Conservation (phyloP, 2,329 filamentous ascomycete species). For the Stagonosporopsis rhizophila region DNA sequence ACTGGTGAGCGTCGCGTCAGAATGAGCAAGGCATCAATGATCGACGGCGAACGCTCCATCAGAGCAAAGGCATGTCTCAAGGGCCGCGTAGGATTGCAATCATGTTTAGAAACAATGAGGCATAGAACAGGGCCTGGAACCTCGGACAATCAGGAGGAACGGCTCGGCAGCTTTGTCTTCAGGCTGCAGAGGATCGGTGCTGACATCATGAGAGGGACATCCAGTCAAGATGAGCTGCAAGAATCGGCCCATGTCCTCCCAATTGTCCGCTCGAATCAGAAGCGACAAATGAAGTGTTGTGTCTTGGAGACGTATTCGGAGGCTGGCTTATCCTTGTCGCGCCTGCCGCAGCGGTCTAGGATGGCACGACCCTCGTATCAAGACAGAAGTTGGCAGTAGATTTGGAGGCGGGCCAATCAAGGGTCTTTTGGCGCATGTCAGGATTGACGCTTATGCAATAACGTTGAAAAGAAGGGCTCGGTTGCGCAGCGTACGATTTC, state of each 20-base stretch:
- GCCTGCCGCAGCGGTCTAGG: constrained; percentile 33
- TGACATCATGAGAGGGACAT: constrained; percentile 41
- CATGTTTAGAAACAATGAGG: constrained; percentile 20
- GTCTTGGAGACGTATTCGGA: constrained; percentile 25
- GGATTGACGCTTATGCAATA: constrained; percentile 49
- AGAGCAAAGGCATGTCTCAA: constrained; percentile 1
- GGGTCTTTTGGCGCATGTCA: constrained; percentile 28
- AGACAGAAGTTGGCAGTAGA: constrained; percentile 40
- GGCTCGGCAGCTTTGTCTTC: constrained; percentile 8
- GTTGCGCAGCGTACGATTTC: constrained; percentile 44
- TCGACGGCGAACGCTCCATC: constrained; percentile 1
- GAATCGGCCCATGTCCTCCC: constrained; percentile 46
- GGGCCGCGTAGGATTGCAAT: constrained; percentile 8
- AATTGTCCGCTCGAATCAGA: constrained; percentile 44
- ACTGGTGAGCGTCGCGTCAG: not conserved
- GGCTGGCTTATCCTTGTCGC: constrained; percentile 40
- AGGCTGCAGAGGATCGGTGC: constrained; percentile 30
- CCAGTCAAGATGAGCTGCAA: constrained; percentile 37
- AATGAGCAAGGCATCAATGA: not conserved
- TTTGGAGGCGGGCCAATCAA: constrained; percentile 35
- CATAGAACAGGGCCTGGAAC: constrained; percentile 28
- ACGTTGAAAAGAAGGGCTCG: constrained; percentile 45
- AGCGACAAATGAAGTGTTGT: constrained; percentile 16
- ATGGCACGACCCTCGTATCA: constrained; percentile 40
- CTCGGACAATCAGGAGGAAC: not conserved